phyloP scores from a whole-genome alignment of 176 grass and related monocot genomes.

The Aegilops speltoides region DNA sequence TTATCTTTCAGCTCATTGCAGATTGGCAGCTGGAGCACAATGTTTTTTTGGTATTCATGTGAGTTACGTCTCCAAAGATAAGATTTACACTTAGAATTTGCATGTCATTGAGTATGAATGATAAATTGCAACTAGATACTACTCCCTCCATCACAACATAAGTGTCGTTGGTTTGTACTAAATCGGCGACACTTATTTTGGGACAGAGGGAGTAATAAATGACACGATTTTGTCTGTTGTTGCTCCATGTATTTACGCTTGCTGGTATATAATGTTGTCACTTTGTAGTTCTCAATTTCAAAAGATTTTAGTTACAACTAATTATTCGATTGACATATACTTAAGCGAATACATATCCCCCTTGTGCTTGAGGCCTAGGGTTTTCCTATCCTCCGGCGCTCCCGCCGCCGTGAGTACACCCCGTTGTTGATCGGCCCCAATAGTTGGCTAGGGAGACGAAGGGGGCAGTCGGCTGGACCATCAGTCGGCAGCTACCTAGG shows the following conservation, averaged over 20 bases:
- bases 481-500: no score
- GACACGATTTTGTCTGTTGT: neutral
- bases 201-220: neutral
- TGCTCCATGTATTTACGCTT: neutral
- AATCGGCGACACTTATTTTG: no score
- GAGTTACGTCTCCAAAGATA: neutral
- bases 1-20: neutral
- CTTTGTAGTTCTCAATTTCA: neutral
- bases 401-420: no score
- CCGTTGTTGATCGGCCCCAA: no score
- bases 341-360: no score
- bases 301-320: neutral
- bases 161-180: no score
- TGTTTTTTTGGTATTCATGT: neutral
- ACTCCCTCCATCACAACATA: no score
- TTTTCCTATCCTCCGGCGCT: no score
- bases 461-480: no score
- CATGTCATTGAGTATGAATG: neutral
- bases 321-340: neutral
- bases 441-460: no score
- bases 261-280: neutral
- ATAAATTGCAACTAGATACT: neutral
- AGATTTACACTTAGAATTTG: neutral
- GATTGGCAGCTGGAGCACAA: neutral
- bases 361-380: no score